phyloP scores from a whole-genome alignment of 1,139 yeast genomes.

The Nakaseomyces nivariensis region DNA sequence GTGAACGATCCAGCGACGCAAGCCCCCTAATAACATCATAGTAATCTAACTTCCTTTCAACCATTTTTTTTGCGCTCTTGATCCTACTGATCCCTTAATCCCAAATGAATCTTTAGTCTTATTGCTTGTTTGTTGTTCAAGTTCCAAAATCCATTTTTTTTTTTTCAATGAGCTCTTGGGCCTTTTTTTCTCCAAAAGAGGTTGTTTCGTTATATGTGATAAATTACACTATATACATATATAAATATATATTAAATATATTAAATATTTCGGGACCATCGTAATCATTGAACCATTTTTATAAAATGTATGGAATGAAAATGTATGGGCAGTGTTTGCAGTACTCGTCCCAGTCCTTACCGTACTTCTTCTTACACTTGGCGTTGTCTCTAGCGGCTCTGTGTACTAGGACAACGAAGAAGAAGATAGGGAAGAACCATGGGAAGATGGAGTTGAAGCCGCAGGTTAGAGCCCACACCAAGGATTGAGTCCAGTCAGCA shows the following conservation, averaged over 20 bases:
- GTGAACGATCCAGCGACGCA: slow-evolving; percentile 17
- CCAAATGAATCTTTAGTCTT: too few relatives aligned
- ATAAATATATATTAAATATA: not conserved
- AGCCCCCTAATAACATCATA: slow-evolving; percentile 17
- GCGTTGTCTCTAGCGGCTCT: slow-evolving; percentile 80
- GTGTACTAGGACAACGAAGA: slow-evolving; percentile 76
- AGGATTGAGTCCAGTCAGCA: slow-evolving; percentile 80
- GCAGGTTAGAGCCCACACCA: slow-evolving; percentile 87
- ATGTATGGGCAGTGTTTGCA: slow-evolving; percentile 81
- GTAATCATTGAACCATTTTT: slow-evolving; percentile 9
- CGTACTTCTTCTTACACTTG: slow-evolving; percentile 80
- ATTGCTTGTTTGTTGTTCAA: not conserved
- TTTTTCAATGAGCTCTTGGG: not conserved
- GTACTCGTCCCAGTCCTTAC: slow-evolving; percentile 87
- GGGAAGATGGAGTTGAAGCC: slow-evolving; percentile 85
- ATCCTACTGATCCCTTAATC: too few relatives aligned
- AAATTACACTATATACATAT: too few relatives aligned
- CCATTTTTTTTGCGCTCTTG: not conserved
- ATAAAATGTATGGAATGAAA: slow-evolving; percentile 80
- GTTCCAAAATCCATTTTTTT: too few relatives aligned
- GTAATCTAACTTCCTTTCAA: slow-evolving; percentile 6
- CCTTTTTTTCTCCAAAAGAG: too few relatives aligned
- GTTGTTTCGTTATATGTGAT: too few relatives aligned
- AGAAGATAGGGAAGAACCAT: slow-evolving; percentile 91
- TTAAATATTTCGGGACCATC: not conserved